Conservation (phyloP, 805 yeast species). For the Pichia exigua region DNA sequence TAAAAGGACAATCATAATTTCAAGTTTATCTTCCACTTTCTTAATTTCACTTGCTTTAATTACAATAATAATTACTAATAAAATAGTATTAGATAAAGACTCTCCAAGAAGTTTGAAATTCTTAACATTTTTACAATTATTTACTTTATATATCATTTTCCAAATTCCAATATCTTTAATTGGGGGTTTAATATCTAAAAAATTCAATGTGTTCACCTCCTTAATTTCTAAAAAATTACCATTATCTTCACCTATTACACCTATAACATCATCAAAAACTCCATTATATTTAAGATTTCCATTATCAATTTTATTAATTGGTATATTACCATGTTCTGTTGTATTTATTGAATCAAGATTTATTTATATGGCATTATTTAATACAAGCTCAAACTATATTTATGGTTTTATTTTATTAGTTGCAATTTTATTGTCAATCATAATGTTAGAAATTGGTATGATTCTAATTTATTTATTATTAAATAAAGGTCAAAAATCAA, state of each 20-base stretch:
- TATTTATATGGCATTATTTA: slow-evolving; percentile 70
- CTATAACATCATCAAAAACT: background rate
- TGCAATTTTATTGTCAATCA: slow-evolving; percentile 47
- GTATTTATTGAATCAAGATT: slow-evolving; percentile 72
- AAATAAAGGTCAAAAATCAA: slow-evolving; percentile 36
- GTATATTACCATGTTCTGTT: slow-evolving; percentile 70
- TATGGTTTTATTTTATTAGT: slow-evolving; percentile 71
- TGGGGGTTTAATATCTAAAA: slow-evolving; percentile 51
- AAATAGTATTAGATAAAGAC: slow-evolving; percentile 67
- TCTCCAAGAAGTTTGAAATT: slow-evolving; percentile 75
- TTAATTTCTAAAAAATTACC: slow-evolving; percentile 2
- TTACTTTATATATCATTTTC: slow-evolving; percentile 53
- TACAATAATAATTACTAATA: slow-evolving; percentile 49
- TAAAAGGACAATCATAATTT: slow-evolving; percentile 24
- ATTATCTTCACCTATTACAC: background rate
- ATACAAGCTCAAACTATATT: slow-evolving; percentile 44
- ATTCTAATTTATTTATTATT: slow-evolving; percentile 61
- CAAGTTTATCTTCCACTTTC: slow-evolving; percentile 41
- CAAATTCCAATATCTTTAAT: slow-evolving; percentile 67
- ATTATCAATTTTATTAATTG: slow-evolving; percentile 43
- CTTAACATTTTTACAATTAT: slow-evolving; percentile 56
- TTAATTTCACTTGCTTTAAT: slow-evolving; percentile 42
- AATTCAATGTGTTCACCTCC: slow-evolving; percentile 17
- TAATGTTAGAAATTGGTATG: slow-evolving; percentile 64
- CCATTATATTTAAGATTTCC: slow-evolving; percentile 29